Conservation (phyloP, 2,329 filamentous ascomycete species). For the Xylaria sp. region DNA sequence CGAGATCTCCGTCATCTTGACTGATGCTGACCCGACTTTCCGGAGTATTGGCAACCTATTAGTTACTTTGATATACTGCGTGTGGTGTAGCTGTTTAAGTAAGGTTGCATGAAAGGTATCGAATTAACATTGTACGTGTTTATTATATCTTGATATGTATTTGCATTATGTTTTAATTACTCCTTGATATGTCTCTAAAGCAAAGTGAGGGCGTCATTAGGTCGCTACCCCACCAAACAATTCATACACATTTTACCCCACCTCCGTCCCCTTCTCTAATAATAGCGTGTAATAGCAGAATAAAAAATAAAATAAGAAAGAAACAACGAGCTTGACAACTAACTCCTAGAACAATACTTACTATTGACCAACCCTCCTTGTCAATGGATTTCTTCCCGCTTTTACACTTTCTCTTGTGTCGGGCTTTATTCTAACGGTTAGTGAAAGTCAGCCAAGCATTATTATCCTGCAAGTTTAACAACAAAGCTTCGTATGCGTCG, state of each 20-base stretch:
- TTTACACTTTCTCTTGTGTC: not conserved
- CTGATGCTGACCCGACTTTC: not conserved
- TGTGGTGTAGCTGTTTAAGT: not conserved
- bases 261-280: no score
- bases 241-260: no score
- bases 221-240: no score
- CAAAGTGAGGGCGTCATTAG: not conserved
- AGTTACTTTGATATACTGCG: not conserved
- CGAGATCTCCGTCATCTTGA: conserved; percentile 23
- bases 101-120: not conserved
- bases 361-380: not conserved
- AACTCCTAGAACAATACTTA: not conserved
- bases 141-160: not conserved
- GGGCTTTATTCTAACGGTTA: not conserved
- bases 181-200: no score
- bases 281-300: no score
- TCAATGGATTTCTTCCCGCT: not conserved
- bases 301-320: no score
- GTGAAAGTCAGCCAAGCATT: not conserved
- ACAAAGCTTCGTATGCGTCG: conserved; percentile 6
- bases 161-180: no score
- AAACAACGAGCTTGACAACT: no score
- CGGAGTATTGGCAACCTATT: not conserved
- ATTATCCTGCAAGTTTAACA: not conserved
- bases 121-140: not conserved